Conservation (phyloP, 495 filamentous ascomycete genomes). For the Penicillium canariense region DNA sequence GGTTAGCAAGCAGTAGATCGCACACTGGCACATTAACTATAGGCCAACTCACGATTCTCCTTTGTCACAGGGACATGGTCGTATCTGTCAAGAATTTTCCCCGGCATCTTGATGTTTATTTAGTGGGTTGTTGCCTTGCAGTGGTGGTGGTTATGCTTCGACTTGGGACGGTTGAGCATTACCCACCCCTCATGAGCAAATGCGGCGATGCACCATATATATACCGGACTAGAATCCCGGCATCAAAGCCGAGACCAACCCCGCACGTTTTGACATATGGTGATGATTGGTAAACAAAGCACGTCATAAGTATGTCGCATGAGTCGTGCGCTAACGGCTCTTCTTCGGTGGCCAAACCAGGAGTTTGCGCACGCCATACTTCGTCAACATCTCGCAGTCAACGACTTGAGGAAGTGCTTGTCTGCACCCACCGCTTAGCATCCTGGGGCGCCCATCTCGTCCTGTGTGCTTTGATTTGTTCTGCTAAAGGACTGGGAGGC, state of each 20-base stretch:
- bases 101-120: slow-evolving; percentile 34
- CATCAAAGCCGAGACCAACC: slow-evolving; percentile 1
- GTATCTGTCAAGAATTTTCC: slow-evolving; percentile 42
- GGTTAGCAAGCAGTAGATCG: slow-evolving; percentile 3
- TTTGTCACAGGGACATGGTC: slow-evolving; percentile 50
- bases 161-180: not conserved
- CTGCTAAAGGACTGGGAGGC: not conserved
- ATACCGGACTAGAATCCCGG: not conserved
- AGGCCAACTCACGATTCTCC: slow-evolving; percentile 35
- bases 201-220: not conserved
- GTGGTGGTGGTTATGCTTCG: not conserved
- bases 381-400: slow-evolving; percentile 12
- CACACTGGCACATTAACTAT: not conserved
- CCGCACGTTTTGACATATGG: slow-evolving; percentile 9
- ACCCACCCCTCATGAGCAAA: not conserved
- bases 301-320: slow-evolving; percentile 30
- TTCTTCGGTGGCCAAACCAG: slow-evolving; percentile 2
- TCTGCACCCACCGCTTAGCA: not conserved
- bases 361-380: slow-evolving; percentile 28
- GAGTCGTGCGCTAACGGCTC: slow-evolving; percentile 22
- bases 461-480: not conserved
- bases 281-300: slow-evolving; percentile 23
- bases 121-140: not conserved
- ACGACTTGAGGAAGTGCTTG: not conserved
- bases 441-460: not conserved